These are phyloP conservation scores for Russula abietina DNA, from an alignment of 768 basidiomycete genomes.

Conservation along the genomic window DNA sequence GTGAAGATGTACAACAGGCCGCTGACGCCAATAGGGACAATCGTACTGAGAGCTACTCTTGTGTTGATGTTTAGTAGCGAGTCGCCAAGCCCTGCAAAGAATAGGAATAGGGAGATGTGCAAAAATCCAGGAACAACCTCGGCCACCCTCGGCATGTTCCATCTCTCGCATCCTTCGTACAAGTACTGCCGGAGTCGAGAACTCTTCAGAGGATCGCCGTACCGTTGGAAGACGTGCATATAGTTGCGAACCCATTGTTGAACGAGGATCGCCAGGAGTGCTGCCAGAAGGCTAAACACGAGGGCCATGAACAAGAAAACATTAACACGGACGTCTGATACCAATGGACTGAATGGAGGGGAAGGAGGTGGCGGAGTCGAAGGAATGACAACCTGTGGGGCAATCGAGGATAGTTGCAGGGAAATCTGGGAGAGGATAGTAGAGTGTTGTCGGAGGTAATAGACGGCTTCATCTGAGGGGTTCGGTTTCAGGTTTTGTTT, in stretches of 20 bases:
- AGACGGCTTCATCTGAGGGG: too few relatives aligned
- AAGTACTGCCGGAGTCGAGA: neutral
- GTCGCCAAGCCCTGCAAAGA: neutral
- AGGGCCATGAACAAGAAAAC: neutral
- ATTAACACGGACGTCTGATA: neutral
- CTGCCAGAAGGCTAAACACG: neutral
- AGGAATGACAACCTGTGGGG: neutral
- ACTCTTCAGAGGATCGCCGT: neutral
- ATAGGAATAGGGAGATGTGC: neutral
- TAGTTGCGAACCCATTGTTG: neutral
- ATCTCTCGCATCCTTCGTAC: neutral
- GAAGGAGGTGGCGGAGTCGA: neutral
- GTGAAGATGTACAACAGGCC: neutral
- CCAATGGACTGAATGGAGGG: neutral
- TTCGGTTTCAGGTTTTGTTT: too few relatives aligned
- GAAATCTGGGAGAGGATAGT: neutral
- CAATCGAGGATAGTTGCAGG: neutral
- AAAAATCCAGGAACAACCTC: neutral
- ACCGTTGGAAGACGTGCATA: neutral
- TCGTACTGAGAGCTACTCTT: neutral
- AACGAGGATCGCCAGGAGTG: neutral
- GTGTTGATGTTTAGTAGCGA: neutral
- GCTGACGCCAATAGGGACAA: neutral
- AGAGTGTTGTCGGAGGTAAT: too few relatives aligned
- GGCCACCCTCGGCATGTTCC: neutral